Conservation (phyloP, 768 basidiomycete species). For the Sutorius australiensis region DNA sequence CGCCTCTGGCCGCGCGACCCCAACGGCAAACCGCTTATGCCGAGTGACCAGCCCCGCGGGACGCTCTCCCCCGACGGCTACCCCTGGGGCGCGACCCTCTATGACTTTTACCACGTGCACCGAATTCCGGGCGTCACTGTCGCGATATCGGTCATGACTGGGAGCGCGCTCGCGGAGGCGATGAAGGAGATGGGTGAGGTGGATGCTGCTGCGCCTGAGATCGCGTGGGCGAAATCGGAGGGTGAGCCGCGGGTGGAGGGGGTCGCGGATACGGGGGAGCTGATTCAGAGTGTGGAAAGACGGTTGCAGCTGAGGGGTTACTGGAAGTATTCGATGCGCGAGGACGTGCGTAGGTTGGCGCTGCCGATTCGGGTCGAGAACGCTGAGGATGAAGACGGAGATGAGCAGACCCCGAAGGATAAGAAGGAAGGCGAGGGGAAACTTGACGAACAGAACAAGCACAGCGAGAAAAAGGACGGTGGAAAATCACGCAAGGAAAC, state of each 20-base stretch:
- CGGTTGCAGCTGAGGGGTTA: background rate
- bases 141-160: constrained; percentile 5
- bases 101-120: constrained; percentile 21
- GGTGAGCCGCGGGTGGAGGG: constrained; percentile 16
- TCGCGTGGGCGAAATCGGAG: constrained; percentile 25
- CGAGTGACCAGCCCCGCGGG: background rate
- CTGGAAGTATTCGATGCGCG: background rate
- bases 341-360: background rate
- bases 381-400: background rate
- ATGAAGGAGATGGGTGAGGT: constrained; percentile 17
- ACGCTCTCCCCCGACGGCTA: constrained; percentile 20
- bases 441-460: background rate
- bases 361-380: background rate
- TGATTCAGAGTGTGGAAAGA: constrained; percentile 11
- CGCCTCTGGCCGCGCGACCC: constrained; percentile 26
- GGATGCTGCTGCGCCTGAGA: constrained; percentile 9
- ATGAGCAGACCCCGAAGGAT: background rate
- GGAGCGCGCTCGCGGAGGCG: constrained; percentile 17
- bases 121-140: background rate
- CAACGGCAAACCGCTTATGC: constrained; percentile 7
- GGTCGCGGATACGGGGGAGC: constrained; percentile 14
- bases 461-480: background rate
- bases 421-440: background rate
- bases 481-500: too few relatives aligned
- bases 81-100: constrained; percentile 28